phyloP scores from a whole-genome alignment of 1,284 basidiomycete genomes.

The Heterobasidion irregulare region DNA sequence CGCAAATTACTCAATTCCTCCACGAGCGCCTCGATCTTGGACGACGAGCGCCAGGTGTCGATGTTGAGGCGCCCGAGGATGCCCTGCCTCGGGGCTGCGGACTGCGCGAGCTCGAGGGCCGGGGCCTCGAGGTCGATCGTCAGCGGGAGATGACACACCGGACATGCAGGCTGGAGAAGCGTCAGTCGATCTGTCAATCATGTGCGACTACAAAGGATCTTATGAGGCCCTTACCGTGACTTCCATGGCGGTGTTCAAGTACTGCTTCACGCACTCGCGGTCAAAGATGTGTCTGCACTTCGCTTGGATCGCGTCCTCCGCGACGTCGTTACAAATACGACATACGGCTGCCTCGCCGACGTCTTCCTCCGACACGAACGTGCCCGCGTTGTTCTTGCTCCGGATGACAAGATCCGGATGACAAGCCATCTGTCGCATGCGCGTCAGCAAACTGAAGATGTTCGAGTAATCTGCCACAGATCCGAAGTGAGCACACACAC shows the following conservation, averaged over 20 bases:
- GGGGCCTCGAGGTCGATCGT: slow-evolving; percentile 95
- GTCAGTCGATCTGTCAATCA: neutral
- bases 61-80: slow-evolving; percentile 89
- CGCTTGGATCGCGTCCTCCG: slow-evolving; percentile 94
- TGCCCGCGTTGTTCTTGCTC: slow-evolving; percentile 68
- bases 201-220: neutral
- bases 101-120: slow-evolving; percentile 78
- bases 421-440: slow-evolving; percentile 95
- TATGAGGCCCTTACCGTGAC: slow-evolving; percentile 39
- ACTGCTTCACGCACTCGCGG: slow-evolving; percentile 93
- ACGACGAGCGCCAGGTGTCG: slow-evolving; percentile 87
- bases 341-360: slow-evolving; percentile 77
- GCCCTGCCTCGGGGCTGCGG: slow-evolving; percentile 72
- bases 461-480: slow-evolving; percentile 78
- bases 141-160: slow-evolving; percentile 89
- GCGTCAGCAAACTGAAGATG: slow-evolving; percentile 83
- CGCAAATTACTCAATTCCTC: slow-evolving; percentile 89
- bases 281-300: slow-evolving; percentile 90
- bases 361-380: slow-evolving; percentile 54
- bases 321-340: slow-evolving; percentile 93
- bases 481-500: slow-evolving; percentile 4
- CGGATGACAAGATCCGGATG: slow-evolving; percentile 93
- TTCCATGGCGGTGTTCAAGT: slow-evolving; percentile 75
- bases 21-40: slow-evolving; percentile 95
- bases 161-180: slow-evolving; percentile 73